These are phyloP conservation scores for Medicago ruthenica DNA, from an alignment of 306 rosid species.

Conservation along the genomic window DNA sequence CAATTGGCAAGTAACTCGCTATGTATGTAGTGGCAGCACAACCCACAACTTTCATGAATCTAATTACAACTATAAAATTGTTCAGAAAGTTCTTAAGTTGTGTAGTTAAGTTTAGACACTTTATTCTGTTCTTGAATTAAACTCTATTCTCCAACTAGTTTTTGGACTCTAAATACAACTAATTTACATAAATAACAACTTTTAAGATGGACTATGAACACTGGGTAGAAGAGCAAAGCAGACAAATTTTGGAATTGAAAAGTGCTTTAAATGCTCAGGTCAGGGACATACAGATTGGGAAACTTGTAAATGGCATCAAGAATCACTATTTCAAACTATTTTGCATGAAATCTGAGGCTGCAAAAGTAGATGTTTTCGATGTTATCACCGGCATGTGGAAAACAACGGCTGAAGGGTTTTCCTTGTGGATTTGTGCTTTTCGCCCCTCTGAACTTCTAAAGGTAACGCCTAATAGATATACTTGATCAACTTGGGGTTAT, in stretches of 20 bases:
- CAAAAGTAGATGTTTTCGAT: constrained; percentile 83
- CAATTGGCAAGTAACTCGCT: no score
- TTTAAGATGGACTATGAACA: constrained; percentile 92
- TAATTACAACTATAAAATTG: no score
- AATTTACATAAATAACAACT: constrained; percentile 48
- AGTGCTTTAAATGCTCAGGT: constrained; percentile 63
- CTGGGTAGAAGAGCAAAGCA: constrained; percentile 78
- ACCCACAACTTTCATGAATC: no score
- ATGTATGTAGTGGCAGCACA: no score
- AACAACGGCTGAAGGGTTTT: constrained; percentile 78
- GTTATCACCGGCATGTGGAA: constrained; percentile 90
- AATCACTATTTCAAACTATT: constrained; percentile 76
- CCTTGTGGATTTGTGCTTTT: constrained; percentile 94
- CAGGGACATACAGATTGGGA: constrained; percentile 66
- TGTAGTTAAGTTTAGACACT: constrained; percentile 15
- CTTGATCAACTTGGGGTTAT: neutral
- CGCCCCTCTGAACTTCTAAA: constrained; percentile 92
- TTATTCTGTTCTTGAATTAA: constrained; percentile 3
- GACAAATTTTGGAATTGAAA: constrained; percentile 67
- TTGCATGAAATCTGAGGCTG: constrained; percentile 79
- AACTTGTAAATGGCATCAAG: constrained; percentile 63
- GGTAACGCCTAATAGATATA: constrained; percentile 52
- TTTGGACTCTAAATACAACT: constrained; percentile 34
- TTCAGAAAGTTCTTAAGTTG: no score
- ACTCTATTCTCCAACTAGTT: constrained; percentile 21